Base-by-base conservation (phyloP, 2,329 filamentous ascomycete species). In the Myriosclerotinia duriaeana region DNA sequence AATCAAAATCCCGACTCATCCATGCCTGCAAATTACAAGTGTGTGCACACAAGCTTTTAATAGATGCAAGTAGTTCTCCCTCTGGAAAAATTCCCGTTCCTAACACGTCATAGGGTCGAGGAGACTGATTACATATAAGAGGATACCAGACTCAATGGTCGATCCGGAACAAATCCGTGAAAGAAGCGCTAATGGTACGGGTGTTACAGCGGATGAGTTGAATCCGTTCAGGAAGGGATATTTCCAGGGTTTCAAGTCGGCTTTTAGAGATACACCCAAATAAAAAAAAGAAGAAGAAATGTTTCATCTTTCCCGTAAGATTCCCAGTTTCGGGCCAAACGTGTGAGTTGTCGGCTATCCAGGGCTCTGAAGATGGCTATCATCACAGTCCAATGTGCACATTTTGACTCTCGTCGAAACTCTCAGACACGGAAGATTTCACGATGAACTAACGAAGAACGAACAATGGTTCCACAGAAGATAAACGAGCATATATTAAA, bases 21-120 rank as follows among this genome's bases (percentile, higher is more conserved):
- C 90, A 0, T 86, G 85, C 66, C 79, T 99, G 17, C 85, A 90
- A 73, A 80, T 94, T 34, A 84, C 93, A 26, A 87, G 85, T 53
- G 85, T 93, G 40, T 97, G 93, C 75, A 87, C 91, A 8, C 95
- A 99, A 76, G 83, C 85, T 0, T 99, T 99, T 76, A 94, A 92
- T 75, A 95, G 91, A 78, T 99, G 92, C 92, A 78, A 78, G 81
- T 73, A 30, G n/a, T 40, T 22, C 34, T 22, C 34, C 8, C 30
- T 4, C 3, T 54, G 53, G 8, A 9, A 9, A 26, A 34, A 46
- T 6, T 8, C 36, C n/a, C 1, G 44, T 8, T 56, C 42, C 71
- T 75, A 66, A 75, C 34, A 17, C 2, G 20, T 44, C 44, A 12
- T 58, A 93, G 90, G 93, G 95, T 95, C 93, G 26, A 86, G 95